Evolutionary conservation across 2,329 filamentous ascomycete genomes (phyloP), one percentile per base, ranked within the genome.

Genomic region (Botryotinia calthae): DNA sequence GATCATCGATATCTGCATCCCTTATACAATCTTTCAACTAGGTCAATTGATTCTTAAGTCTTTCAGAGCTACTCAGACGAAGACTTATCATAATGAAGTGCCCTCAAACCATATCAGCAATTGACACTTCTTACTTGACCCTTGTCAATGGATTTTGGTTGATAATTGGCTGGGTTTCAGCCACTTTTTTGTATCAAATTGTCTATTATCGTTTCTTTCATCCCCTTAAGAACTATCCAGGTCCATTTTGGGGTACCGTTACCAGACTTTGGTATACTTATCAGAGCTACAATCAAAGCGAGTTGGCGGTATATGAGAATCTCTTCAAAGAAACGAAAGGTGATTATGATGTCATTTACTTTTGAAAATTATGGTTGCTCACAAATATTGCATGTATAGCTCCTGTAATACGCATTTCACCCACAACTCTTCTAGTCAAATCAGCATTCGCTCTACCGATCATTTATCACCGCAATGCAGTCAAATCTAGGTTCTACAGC

Each of bases 401-500:
- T 34, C 86, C 86, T 1, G 84, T 88, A 25, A 81, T 89, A 56
- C 84, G 86, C 28, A 83, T 88, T 73, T 85, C 84, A 6, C 86
- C 86, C 0, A 87, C 85, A 0, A 82, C 88, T 76, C 82, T 89
- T 40, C 81, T 87, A 6, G 84, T 88, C 73, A 84, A 80, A 77
- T 86, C 87, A 76, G 84, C 87, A 0, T 85, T 82, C 1, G 86
- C 87, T 77, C 82, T 90, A 3, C 87, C 87, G 0, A 82, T 84
- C 20, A 85, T 90, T 42, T 90, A 89, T 80, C 82, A 84, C 70
- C 84, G 87, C 28, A 82, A 85, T 74, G 86, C 85, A 7, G 83
- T 87, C 80, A 90, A 90, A 77, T 86, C 86, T 0, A 83, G 86
- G 59, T 85, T 88, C 78, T 90, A 89, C 78, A 87, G 89, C 73